Base-by-base conservation (phyloP, 2,329 filamentous ascomycete species). In the Talaromyces piceae region DNA sequence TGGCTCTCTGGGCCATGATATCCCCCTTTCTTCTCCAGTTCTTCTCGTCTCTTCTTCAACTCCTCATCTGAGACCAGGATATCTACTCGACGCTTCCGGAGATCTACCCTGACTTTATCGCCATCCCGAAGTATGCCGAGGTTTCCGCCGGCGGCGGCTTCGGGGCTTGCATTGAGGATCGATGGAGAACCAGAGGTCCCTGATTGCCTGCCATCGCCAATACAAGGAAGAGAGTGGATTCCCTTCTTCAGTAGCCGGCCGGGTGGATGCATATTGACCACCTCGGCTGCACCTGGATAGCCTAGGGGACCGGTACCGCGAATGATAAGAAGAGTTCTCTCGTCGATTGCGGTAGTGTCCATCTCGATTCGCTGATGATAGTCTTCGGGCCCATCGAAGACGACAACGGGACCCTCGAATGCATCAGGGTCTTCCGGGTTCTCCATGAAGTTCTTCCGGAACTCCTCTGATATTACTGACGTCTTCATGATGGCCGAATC, bases 101-200 rank as follows among this genome's bases (percentile, higher is more conserved):
- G 61, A 55, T 80, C 77, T 5, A 80, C 73, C 3, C 77, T 65
- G 18, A 80, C 56, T 44, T 61, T 61, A 57, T 80, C 77, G 2
- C 77, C 76, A 57, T 79, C 73, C 12, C 61, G 61, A 18, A 80
- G 60, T 18, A 80, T 66, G 3, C 74, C 76, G 18, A 80, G 65
- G 49, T 79, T 79, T 1, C 77, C 77, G 6, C 76, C 77, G 8
- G 73, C 74, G 1, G 77, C 76, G 11, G 77, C 77, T 60, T 80
- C 77, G 6, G 77, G 77, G 41, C 72, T 77, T 1, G 76, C 77
- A 54, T 80, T 79, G n/a, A 80, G 62, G 47, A 80, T 79, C 0
- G 75, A 78, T 1, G 77, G 77, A 3, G 73, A 77, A 0, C 73
- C 76, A 3, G 77, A 79, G 2, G 77, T 80, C 27, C 77, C 77